These are phyloP conservation scores for Casuarina cunninghamiana DNA, from an alignment of 306 rosid genomes.

Conservation along the genomic window DNA sequence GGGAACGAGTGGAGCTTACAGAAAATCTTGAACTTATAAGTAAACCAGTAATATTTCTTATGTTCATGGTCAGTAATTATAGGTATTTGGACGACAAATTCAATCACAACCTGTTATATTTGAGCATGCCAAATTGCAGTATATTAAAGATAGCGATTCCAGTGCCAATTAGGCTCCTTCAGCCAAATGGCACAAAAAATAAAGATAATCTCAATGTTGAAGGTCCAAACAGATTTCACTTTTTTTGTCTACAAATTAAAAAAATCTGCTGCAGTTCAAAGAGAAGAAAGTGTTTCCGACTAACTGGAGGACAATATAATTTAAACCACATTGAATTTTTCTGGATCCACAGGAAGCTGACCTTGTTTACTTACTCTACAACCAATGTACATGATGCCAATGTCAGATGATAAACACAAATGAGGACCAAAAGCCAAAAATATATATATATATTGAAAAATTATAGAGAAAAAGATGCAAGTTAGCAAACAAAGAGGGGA, in stretches of 20 bases:
- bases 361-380: slow-evolving; percentile 43
- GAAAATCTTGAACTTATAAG: neutral
- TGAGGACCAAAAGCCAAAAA: slow-evolving; percentile 24
- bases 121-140: neutral
- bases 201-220: neutral
- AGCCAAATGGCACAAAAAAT: neutral
- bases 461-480: slow-evolving; percentile 30
- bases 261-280: neutral
- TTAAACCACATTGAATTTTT: slow-evolving; percentile 22
- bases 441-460: slow-evolving; percentile 32
- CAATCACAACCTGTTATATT: neutral
- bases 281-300: neutral
- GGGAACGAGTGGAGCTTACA: neutral
- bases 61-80: too few relatives aligned
- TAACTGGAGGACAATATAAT: neutral
- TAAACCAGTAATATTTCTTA: neutral
- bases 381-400: slow-evolving; percentile 62
- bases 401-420: slow-evolving; percentile 53
- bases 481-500: slow-evolving; percentile 32
- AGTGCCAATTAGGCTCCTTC: neutral
- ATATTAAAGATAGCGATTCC: neutral
- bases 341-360: slow-evolving; percentile 32
- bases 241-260: neutral
- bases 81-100: neutral
- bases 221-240: neutral